phyloP scores from a whole-genome alignment of 202 grass and related monocot species.

The Carex arenaria region DNA sequence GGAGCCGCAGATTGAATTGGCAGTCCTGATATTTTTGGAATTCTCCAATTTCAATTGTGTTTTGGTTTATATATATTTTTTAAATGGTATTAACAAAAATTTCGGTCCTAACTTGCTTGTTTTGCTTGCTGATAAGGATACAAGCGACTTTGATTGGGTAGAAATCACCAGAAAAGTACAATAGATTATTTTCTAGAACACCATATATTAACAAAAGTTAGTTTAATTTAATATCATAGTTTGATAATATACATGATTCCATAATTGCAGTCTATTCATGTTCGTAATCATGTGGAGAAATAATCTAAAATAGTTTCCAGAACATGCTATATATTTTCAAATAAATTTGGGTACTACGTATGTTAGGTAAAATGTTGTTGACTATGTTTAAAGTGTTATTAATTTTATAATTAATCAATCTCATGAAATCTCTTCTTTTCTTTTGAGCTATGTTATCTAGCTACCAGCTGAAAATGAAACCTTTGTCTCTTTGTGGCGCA shows the following conservation, averaged over 20 bases:
- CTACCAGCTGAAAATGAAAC: background rate
- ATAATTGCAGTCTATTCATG: background rate
- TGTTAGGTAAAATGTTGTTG: slow-evolving; percentile 9
- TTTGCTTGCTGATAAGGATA: too few species aligned
- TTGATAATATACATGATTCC: background rate
- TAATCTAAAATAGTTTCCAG: slow-evolving; percentile 4
- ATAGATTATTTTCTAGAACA: background rate
- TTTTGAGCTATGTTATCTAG: background rate
- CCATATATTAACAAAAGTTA: background rate
- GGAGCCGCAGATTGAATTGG: too few species aligned
- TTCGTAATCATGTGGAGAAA: background rate
- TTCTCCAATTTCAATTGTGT: too few species aligned
- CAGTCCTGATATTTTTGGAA: too few species aligned
- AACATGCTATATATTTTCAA: background rate
- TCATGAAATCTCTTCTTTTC: background rate
- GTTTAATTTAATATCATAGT: background rate
- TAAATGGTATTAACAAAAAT: too few species aligned
- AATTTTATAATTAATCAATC: background rate
- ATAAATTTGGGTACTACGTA: background rate
- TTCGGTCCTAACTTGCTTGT: too few species aligned
- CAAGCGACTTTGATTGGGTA: background rate
- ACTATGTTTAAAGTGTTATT: background rate
- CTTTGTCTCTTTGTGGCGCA: background rate
- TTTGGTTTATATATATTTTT: too few species aligned
- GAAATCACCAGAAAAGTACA: background rate